Base-by-base conservation (phyloP, 2,329 filamentous ascomycete species). In the Claviceps sp. region DNA sequence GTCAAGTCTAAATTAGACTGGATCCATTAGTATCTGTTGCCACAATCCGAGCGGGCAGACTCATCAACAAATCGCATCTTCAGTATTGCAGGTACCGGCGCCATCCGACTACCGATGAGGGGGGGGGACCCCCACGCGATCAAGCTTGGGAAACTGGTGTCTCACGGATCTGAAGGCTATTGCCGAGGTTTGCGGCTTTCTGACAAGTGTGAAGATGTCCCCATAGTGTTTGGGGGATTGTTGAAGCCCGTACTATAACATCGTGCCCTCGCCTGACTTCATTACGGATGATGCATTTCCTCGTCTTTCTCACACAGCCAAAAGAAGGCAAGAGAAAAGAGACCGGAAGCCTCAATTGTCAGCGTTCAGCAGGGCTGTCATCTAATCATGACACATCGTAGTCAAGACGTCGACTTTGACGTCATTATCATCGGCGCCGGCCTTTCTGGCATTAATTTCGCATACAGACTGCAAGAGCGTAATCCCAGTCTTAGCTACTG, bases 401-500 rank as follows among this genome's bases (percentile, higher is more conserved):
- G n/a, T 4, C 48, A 49, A 16, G 20, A 43, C 38, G 44, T 46
- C 7, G 54, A 58, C 41, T 57, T 56, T 51, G 79, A 83, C 59
- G 69, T 80, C 47, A 62, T 87, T 58, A 77, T 89, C 58, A 68
- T 88, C 50, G 84, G 85, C 49, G 81, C 82, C 6, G 84, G 84
- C 49, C 77, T 87, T 55, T 82, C 81, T 13, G 85, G 85, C 56
- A 80, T 89, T 69, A 87, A 87, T 60, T 72, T 81, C 16, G 84
- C 77, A 3, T 87, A 88, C 61, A 76, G 81, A 34, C 59, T 86
- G 2, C 76, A 82, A 55, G 70, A 70, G 1, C 63, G 74, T 54
- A 66, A 80, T 3, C 83, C 84, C 0, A 65, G 73, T 48, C 59
- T 61, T 51, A 73, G 67, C 30, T 87, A 81, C 61, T 72, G 75